Percentiles rank a stretch among this genome's conserved stretches.
phyloP scores from a whole-genome alignment of 2,329 filamentous ascomycete genomes.

The Fusarium nanum region DNA sequence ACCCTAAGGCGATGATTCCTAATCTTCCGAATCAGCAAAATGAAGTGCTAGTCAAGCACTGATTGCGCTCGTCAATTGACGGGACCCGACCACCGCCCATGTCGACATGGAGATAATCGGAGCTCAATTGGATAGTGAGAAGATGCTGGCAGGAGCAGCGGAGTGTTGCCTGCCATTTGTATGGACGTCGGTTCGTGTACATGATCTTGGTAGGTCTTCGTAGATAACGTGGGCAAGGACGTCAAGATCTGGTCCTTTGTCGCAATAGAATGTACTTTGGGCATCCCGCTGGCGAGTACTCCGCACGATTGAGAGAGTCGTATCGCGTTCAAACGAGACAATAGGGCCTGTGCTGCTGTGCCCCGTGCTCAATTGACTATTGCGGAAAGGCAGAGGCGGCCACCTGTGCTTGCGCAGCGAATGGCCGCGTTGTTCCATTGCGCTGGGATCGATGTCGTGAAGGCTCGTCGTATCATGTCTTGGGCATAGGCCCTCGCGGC shows the following conservation, averaged over 20 bases:
- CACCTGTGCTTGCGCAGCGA: background rate
- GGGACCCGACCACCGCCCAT: background rate
- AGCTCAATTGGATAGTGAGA: too few relatives aligned
- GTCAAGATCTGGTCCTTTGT: background rate
- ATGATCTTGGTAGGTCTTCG: background rate
- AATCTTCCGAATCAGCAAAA: background rate
- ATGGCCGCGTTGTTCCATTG: background rate
- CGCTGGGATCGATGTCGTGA: background rate
- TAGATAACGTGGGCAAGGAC: background rate
- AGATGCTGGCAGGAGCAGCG: background rate
- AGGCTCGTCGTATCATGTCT: background rate
- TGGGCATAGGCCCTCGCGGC: background rate
- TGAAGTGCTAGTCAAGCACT: background rate
- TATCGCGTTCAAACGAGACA: background rate
- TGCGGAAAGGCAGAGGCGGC: too few relatives aligned
- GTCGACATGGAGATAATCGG: background rate
- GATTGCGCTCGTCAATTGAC: background rate
- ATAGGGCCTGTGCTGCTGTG: background rate
- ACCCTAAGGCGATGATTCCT: background rate
- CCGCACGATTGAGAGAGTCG: accelerated
- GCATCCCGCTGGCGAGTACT: background rate
- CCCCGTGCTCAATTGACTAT: background rate
- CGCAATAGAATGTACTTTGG: background rate
- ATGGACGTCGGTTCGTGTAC: background rate
- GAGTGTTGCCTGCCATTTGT: background rate